phyloP scores from a whole-genome alignment of 805 yeast species.

The Metschnikowia bowlesiae region DNA sequence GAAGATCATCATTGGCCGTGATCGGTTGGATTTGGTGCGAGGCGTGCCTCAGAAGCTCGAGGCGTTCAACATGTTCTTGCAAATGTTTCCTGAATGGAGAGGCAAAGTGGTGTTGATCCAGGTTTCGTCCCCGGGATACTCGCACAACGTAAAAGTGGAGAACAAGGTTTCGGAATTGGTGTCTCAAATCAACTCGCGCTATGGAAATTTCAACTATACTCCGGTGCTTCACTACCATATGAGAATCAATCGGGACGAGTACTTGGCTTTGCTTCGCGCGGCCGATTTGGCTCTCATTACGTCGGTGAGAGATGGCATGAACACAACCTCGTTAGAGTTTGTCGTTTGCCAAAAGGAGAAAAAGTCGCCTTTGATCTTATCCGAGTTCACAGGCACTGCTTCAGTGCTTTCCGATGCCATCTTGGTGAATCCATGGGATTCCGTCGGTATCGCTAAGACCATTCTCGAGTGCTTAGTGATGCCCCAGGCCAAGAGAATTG shows the following conservation, averaged over 20 bases:
- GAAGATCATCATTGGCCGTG: slow-evolving; percentile 89
- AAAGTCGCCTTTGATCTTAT: slow-evolving; percentile 72
- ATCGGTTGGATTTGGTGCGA: slow-evolving; percentile 83
- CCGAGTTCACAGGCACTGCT: slow-evolving; percentile 91
- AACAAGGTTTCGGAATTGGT: slow-evolving; percentile 80
- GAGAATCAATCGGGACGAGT: slow-evolving; percentile 83
- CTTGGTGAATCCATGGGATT: slow-evolving; percentile 95
- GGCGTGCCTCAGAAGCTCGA: slow-evolving; percentile 92
- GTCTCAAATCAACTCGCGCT: slow-evolving; percentile 75
- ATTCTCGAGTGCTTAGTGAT: slow-evolving; percentile 65
- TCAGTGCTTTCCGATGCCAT: slow-evolving; percentile 67
- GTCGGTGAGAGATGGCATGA: slow-evolving; percentile 92
- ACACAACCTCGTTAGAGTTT: slow-evolving; percentile 89
- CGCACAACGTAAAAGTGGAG: slow-evolving; percentile 62
- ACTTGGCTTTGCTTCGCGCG: slow-evolving; percentile 77
- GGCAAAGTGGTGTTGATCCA: slow-evolving; percentile 84
- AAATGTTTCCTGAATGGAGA: slow-evolving; percentile 90
- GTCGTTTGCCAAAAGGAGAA: slow-evolving; percentile 79
- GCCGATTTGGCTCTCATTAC: slow-evolving; percentile 91
- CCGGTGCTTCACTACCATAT: slow-evolving; percentile 94
- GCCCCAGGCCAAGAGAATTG: slow-evolving; percentile 42
- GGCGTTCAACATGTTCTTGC: slow-evolving; percentile 84
- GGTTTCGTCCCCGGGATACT: slow-evolving; percentile 76
- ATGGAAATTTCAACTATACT: slow-evolving; percentile 73
- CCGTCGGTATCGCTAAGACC: slow-evolving; percentile 85